Evolutionary conservation across 306 rosid genomes (phyloP), one percentile per base, ranked within the genome.

Genomic region (Vigna unguiculata): DNA sequence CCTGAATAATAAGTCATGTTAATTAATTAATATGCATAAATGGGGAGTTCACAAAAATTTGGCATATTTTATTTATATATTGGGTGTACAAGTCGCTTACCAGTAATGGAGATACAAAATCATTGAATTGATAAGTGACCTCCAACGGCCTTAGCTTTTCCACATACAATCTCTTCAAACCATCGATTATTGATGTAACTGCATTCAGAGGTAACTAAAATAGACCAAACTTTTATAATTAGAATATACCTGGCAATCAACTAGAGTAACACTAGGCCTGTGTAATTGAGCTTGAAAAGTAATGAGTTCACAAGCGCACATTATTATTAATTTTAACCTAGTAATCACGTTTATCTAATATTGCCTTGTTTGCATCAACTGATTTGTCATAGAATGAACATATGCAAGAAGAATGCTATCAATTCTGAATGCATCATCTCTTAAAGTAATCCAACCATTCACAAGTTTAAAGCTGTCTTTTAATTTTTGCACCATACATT

Each of bases 101-200:
- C 96, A 92, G 72, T 10, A 69, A 52, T 17, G 97, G 97, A 72
- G 90, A 83, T 49, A 46, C 97, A 84, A 95, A 95, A 82, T 95
- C 99, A 80, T 92, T 89, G 78, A 92, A 95, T 47, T 88, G 93
- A 74, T 90, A 95, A 8, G 97, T 71, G 78, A 77, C 84, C 88
- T 95, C 99, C 89, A 95, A 19, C 3, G 97, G 99, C 89, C 88
- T 90, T 12, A 95, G 87, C 79, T 89, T 93, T 78, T 92, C 93
- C 36, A 80, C 78, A 53, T 95, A 92, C 83, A 95, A 75, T 81
- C 80, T 90, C 88, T 92, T 95, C 86, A 95, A 82, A 46, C 97
- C 99, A 76, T 95, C 97, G 72, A 78, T 66, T 74, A 95, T 92
- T 53, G 99, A 95, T 72, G 99, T 95, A 54, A 95, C 95, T 57